Evolutionary conservation across 2,329 filamentous ascomycete genomes (phyloP).

Genomic region (Dothiorella sarmentorum): DNA sequence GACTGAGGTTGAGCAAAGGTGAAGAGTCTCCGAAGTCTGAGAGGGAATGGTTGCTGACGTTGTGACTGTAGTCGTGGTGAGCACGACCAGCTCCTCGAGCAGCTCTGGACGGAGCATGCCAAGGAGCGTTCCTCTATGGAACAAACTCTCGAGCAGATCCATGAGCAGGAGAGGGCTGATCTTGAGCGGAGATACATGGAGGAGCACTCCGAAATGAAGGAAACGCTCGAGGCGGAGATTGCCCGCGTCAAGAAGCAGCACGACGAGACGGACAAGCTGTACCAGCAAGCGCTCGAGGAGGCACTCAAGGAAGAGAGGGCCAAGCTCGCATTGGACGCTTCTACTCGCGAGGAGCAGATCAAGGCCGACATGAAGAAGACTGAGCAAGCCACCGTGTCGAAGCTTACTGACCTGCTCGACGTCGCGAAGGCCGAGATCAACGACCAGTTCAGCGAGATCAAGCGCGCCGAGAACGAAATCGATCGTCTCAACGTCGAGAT

Average conservation of each 20-base stretch:
- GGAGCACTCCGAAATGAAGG: neutral
- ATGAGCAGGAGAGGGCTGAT: constrained; percentile 12
- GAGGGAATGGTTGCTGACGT: neutral
- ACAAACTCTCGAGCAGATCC: constrained; percentile 12
- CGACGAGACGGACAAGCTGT: constrained; percentile 16
- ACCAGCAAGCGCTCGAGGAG: constrained; percentile 15
- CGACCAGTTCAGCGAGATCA: constrained; percentile 12
- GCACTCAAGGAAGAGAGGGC: constrained; percentile 14
- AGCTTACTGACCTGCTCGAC: constrained; percentile 16
- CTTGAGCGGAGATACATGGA: neutral
- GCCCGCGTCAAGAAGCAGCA: constrained; percentile 15
- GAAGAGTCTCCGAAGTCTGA: neutral
- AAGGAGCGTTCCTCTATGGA: constrained; percentile 16
- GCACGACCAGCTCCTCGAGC: constrained; percentile 13
- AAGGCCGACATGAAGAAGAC: constrained; percentile 7
- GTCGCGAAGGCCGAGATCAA: constrained; percentile 14
- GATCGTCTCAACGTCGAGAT: constrained; percentile 8
- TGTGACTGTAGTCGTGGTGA: neutral
- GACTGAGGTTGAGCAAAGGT: constrained; percentile 9
- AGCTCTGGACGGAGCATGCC: constrained; percentile 15
- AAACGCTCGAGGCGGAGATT: constrained; percentile 9
- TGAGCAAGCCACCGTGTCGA: neutral
- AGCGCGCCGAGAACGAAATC: constrained; percentile 7
- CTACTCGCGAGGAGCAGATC: constrained; percentile 4
- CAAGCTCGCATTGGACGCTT: constrained; percentile 5